Percentiles rank a stretch among this genome's conserved stretches.
These are phyloP conservation scores for Blastocystis sp. DNA, from an alignment of 352 stramenopile genomes.

Conservation along the genomic window DNA sequence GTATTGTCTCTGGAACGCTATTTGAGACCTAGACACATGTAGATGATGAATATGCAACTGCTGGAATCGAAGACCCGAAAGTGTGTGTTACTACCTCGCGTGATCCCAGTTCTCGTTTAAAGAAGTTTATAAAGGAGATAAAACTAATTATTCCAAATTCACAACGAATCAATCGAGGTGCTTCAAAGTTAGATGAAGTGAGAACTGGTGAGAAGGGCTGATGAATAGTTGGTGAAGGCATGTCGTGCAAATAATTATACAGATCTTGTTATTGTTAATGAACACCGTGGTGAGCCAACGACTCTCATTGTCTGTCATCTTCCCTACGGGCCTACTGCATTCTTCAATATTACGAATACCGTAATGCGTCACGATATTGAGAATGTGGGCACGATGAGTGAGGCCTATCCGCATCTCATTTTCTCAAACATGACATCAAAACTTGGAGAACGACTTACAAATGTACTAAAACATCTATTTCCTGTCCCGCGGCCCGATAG, in stretches of 20 bases:
- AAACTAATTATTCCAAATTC: constrained; percentile 94
- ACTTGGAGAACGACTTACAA: constrained; percentile 86
- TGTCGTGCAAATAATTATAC: constrained; percentile 90
- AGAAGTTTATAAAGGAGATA: constrained; percentile 99
- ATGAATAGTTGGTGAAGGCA: constrained; percentile 86
- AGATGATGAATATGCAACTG: constrained; percentile 98
- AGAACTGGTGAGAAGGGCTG: constrained; percentile 64
- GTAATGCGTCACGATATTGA: constrained; percentile 98
- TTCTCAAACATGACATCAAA: constrained; percentile 88
- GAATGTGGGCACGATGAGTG: constrained; percentile 81
- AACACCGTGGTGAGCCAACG: constrained; percentile 95
- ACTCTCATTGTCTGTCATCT: constrained; percentile 94
- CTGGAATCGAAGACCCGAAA: constrained; percentile 88
- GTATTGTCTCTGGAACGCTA: not conserved
- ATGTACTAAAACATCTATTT: constrained; percentile 97
- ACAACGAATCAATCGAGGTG: constrained; percentile 91
- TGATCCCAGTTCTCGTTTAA: constrained; percentile 88
- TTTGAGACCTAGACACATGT: constrained; percentile 75
- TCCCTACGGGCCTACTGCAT: constrained; percentile 92
- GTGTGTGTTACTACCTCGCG: constrained; percentile 94
- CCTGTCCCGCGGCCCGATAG: constrained; percentile 89
- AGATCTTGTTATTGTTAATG: constrained; percentile 92
- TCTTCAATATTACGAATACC: constrained; percentile 90
- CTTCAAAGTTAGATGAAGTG: constrained; percentile 77
- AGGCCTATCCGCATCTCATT: constrained; percentile 89